phyloP scores from a whole-genome alignment of 768 basidiomycete species.

The Neoboletus brunneissimus region DNA sequence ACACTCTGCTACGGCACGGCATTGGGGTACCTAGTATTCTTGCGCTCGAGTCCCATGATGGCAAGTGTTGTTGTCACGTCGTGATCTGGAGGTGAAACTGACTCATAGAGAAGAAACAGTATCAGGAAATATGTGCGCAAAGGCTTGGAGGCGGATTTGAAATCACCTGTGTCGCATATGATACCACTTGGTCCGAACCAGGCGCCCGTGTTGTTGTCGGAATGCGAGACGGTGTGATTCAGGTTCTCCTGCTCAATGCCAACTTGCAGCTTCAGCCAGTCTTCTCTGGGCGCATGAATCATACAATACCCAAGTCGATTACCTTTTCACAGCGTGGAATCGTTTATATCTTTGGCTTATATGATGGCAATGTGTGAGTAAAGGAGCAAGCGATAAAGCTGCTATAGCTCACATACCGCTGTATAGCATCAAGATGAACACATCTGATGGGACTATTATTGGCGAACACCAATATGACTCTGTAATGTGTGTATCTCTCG shows the following conservation, averaged over 20 bases:
- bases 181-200: neutral
- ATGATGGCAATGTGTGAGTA: conserved; percentile 10
- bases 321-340: neutral
- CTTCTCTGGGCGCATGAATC: neutral
- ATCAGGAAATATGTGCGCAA: conserved; percentile 9
- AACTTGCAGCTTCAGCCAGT: conserved; percentile 4
- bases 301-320: conserved; percentile 1
- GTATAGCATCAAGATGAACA: neutral
- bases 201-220: neutral
- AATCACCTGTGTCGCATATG: conserved; percentile 6
- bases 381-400: too few relatives aligned
- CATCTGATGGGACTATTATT: neutral
- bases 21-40: conserved; percentile 8
- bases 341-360: conserved; percentile 5
- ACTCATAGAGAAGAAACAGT: neutral
- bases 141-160: conserved; percentile 8
- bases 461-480: conserved; percentile 2
- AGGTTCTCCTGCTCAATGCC: conserved; percentile 4
- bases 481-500: conserved; percentile 1
- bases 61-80: neutral
- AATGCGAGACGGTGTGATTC: neutral
- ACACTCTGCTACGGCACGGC: conserved; percentile 12
- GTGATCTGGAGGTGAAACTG: neutral
- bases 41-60: neutral
- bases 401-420: too few relatives aligned